Evolutionary conservation across 1,284 basidiomycete genomes (phyloP).

Genomic region (Inonotus hispidus): DNA sequence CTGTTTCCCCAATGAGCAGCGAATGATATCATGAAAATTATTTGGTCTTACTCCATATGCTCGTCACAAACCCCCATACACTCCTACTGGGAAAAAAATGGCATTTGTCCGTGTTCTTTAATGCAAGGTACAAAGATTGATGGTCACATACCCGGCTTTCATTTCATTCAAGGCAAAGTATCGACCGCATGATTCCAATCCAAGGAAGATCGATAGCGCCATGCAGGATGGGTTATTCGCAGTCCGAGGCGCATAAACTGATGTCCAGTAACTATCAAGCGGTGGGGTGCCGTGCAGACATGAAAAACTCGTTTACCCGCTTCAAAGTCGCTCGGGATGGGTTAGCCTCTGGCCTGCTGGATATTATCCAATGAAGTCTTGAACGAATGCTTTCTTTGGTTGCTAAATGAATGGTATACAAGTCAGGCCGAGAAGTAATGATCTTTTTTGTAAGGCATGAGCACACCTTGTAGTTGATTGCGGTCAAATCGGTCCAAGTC

Average conservation of each 20-base stretch:
- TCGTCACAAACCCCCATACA: background rate
- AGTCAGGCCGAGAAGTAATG: background rate
- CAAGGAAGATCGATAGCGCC: too few species aligned
- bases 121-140: background rate
- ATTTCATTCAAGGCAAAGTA: background rate
- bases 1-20: background rate
- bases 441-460: background rate
- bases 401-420: slow-evolving; percentile 19
- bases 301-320: slow-evolving; percentile 70
- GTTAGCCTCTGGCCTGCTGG: slow-evolving; percentile 64
- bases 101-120: background rate
- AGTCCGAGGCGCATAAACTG: background rate
- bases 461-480: slow-evolving; percentile 1
- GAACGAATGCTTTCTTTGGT: slow-evolving; percentile 59
- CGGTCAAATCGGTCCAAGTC: slow-evolving; percentile 18
- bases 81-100: background rate
- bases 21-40: background rate
- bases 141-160: background rate
- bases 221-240: too few species aligned
- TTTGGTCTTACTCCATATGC: background rate
- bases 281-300: slow-evolving; percentile 34
- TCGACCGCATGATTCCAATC: background rate
- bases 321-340: slow-evolving; percentile 74
- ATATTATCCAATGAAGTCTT: slow-evolving; percentile 78
- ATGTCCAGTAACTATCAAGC: background rate